A percentile compares a stretch with the other conserved stretches of the same genome.
Evolutionary conservation across 805 yeast species (phyloP).

Genomic region (Suhomyces vadensis): DNA sequence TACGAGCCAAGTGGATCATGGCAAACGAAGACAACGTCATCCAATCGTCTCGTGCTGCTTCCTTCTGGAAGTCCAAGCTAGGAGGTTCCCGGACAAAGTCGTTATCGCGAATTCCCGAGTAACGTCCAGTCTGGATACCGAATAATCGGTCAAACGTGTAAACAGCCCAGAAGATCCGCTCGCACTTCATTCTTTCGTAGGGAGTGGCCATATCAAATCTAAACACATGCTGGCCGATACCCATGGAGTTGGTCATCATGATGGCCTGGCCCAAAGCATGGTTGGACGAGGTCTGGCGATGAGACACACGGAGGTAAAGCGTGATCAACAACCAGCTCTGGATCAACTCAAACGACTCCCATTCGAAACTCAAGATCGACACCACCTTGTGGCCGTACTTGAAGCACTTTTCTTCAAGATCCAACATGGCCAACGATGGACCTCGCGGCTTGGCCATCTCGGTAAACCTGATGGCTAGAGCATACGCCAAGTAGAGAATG

Average conservation of each 20-base stretch:
- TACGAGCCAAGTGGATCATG: conserved; percentile 44
- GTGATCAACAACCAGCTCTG: conserved; percentile 43
- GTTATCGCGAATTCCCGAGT: conserved; percentile 34
- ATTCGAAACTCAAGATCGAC: conserved; percentile 36
- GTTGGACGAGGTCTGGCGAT: conserved; percentile 38
- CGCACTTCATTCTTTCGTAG: conserved; percentile 48
- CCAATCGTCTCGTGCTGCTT: conserved; percentile 48
- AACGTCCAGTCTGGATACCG: conserved; percentile 54
- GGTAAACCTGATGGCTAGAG: conserved; percentile 51
- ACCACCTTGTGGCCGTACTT: conserved; percentile 35
- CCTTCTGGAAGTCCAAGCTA: conserved; percentile 25
- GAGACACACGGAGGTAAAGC: conserved; percentile 37
- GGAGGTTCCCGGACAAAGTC: conserved; percentile 41
- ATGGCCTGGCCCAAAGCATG: conserved; percentile 37
- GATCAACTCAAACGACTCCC: conserved; percentile 45
- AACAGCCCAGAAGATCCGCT: conserved; percentile 55
- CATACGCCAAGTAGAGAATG: conserved; percentile 48
- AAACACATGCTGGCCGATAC: conserved; percentile 23
- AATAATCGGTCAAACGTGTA: conserved; percentile 55
- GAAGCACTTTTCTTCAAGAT: conserved; percentile 36
- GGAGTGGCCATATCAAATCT: conserved; percentile 25
- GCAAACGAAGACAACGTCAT: conserved; percentile 47
- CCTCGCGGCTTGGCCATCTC: conserved; percentile 40
- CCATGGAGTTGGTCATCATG: conserved; percentile 41
- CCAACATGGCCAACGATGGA: conserved; percentile 27